Percentiles rank a stretch among this genome's conserved stretches.
Evolutionary conservation across 371 early-diverging fungal genomes (phyloP).

Genomic region (Gilbertella persicaria): DNA sequence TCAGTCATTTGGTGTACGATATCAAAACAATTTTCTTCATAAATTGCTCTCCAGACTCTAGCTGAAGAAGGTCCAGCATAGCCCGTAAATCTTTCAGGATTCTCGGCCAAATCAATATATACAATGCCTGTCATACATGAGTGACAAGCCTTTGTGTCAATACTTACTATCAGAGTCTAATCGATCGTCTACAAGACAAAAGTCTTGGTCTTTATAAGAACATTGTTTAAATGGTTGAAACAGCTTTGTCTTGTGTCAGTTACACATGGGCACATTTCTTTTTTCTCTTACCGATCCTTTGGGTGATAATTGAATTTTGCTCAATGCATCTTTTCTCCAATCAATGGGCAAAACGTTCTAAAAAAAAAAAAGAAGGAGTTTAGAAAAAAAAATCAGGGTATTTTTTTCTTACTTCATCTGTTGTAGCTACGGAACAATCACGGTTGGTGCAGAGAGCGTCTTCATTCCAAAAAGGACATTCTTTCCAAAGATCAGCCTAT

Average conservation of each 20-base stretch:
- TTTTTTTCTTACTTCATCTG: constrained; percentile 60
- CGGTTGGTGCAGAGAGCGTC: constrained; percentile 80
- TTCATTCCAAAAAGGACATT: constrained; percentile 92
- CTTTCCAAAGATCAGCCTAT: constrained; percentile 86
- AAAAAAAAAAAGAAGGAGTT: too few species aligned
- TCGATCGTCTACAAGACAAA: constrained; percentile 89
- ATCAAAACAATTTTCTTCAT: constrained; percentile 94
- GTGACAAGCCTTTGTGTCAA: background rate
- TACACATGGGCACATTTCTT: background rate
- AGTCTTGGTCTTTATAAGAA: constrained; percentile 78
- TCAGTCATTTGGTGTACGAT: constrained; percentile 65
- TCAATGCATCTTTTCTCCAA: constrained; percentile 58
- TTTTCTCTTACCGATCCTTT: constrained; percentile 44
- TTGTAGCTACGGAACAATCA: constrained; percentile 86
- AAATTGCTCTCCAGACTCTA: constrained; percentile 93
- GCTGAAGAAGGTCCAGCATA: constrained; percentile 89
- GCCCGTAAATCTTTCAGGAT: constrained; percentile 97
- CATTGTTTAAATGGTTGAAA: constrained; percentile 62
- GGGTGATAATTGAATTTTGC: constrained; percentile 55
- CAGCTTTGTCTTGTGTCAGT: constrained; percentile 17
- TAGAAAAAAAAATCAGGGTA: background rate
- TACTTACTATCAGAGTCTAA: constrained; percentile 32
- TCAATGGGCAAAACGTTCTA: constrained; percentile 39
- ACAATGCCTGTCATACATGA: constrained; percentile 61
- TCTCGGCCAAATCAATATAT: constrained; percentile 86